Evolutionary conservation across 208 protist genomes (phyloP), one percentile per base, ranked within the genome.

Genomic region (Kentomonas sorsogonicus): DNA sequence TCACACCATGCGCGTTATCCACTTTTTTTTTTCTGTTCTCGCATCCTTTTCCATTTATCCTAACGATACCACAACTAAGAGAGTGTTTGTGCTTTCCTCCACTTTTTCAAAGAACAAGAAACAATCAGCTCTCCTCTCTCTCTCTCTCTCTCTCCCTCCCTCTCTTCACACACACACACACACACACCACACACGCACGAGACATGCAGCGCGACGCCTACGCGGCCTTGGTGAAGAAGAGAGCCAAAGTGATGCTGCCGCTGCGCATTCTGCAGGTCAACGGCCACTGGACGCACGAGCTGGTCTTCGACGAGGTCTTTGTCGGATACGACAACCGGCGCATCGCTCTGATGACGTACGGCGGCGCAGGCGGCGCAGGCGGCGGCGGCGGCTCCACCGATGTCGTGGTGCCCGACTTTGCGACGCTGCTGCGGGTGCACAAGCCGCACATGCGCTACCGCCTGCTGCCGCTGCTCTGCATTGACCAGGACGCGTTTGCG

Each of bases 121-220:
- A n/a, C n/a, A n/a, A n/a, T n/a, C n/a, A n/a, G n/a, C n/a, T n/a
- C n/a, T n/a, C n/a, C n/a, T n/a, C n/a, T n/a, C n/a, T n/a, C 5
- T 3, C 23, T 53, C 27, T 53, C 43, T 57, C 31, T 57, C 23
- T 41, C 36, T 46, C 55, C 20, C 44, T 59, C n/a, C 25, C 53
- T 48, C 16, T 29, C 34, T 29, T 11, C 33, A 51, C 15, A 73
- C n/a, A 41, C 18, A 54, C 11, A 44, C 25, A 56, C 2, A 41
- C 5, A 18, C 18, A 26, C 15, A n/a, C n/a, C n/a, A n/a, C n/a
- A n/a, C n/a, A n/a, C n/a, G n/a, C n/a, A n/a, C n/a, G n/a, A n/a
- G n/a, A 26, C 3, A 91, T 95, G 89, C 85, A 93, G 53, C 74
- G 89, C 11, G 89, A 95, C 55, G 69, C 77, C 23, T 95, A 94